These are phyloP conservation scores for Boletus fagicola DNA, from an alignment of 768 basidiomycete genomes.

Conservation along the genomic window DNA sequence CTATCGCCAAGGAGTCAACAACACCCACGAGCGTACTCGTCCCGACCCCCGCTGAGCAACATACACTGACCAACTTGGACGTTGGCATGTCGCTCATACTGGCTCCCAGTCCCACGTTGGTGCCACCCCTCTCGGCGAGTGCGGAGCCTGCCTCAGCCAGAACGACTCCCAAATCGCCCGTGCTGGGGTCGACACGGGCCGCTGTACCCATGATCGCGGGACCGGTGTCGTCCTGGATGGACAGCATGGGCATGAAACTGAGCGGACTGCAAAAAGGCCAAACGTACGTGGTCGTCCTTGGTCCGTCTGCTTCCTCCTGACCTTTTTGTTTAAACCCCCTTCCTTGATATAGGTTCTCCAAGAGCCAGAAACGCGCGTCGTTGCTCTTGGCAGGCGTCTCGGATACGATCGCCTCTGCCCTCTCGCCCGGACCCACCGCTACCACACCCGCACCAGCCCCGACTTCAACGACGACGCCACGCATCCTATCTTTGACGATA, in stretches of 20 bases:
- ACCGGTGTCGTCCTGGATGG: slow-evolving; percentile 48
- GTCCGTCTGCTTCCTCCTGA: neutral
- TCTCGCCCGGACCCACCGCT: slow-evolving; percentile 39
- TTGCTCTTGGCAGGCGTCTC: slow-evolving; percentile 64
- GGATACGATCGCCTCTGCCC: slow-evolving; percentile 49
- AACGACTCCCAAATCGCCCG: neutral
- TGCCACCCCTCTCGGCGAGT: neutral
- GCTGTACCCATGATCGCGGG: slow-evolving; percentile 30
- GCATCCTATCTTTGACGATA: slow-evolving; percentile 18
- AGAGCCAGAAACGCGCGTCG: slow-evolving; percentile 67
- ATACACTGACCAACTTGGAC: slow-evolving; percentile 7
- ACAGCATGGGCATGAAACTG: slow-evolving; percentile 58
- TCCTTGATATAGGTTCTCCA: slow-evolving; percentile 49
- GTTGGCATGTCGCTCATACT: slow-evolving; percentile 8
- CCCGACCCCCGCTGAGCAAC: neutral
- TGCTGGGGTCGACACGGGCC: neutral
- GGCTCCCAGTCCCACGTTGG: slow-evolving; percentile 14
- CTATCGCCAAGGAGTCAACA: neutral
- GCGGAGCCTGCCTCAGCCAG: neutral
- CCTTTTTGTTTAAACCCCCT: neutral
- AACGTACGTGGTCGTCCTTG: slow-evolving; percentile 43
- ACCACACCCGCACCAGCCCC: slow-evolving; percentile 25
- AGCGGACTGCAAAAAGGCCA: slow-evolving; percentile 53
- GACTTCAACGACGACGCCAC: neutral
- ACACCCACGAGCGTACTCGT: neutral